Percentiles rank a stretch among this genome's conserved stretches.
phyloP scores from a whole-genome alignment of 2,329 filamentous ascomycete species.

The Pyrenochaeta sp. region DNA sequence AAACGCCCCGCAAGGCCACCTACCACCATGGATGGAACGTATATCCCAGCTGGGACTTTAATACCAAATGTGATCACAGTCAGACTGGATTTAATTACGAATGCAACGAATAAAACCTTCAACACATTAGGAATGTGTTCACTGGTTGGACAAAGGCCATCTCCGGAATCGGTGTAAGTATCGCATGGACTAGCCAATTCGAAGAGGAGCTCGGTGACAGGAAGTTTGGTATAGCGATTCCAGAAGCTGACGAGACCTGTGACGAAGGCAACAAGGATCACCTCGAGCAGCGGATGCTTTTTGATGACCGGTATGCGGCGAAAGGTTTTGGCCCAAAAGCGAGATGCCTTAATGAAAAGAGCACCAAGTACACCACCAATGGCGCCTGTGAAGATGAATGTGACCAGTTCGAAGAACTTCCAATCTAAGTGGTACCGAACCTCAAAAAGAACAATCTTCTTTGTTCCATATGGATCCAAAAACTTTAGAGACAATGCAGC shows the following conservation, averaged over 20 bases:
- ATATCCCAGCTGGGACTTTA: constrained; percentile 96
- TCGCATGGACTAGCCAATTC: constrained; percentile 91
- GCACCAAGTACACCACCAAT: constrained; percentile 86
- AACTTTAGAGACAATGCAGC: constrained; percentile 93
- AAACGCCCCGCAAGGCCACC: constrained; percentile 90
- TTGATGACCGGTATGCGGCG: constrained; percentile 83
- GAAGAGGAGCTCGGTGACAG: constrained; percentile 88
- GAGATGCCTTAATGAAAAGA: constrained; percentile 94
- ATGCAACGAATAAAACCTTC: constrained; percentile 74
- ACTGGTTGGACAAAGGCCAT: constrained; percentile 79
- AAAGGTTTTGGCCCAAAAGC: constrained; percentile 88
- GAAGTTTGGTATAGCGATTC: constrained; percentile 88
- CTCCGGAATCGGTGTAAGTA: constrained; percentile 69
- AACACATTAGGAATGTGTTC: constrained; percentile 84
- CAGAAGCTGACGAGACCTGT: constrained; percentile 91
- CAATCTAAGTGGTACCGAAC: constrained; percentile 91
- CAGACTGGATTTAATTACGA: constrained; percentile 87
- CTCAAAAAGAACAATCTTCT: constrained; percentile 96
- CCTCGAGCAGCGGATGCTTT: constrained; percentile 82
- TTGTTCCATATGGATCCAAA: constrained; percentile 92
- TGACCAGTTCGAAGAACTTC: constrained; percentile 88
- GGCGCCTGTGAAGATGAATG: constrained; percentile 86
- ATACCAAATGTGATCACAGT: constrained; percentile 94
- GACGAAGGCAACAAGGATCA: constrained; percentile 83
- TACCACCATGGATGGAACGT: constrained; percentile 98